Evolutionary conservation across 73 alveolate genomes (phyloP).

Genomic region (Diophrys sp.): DNA sequence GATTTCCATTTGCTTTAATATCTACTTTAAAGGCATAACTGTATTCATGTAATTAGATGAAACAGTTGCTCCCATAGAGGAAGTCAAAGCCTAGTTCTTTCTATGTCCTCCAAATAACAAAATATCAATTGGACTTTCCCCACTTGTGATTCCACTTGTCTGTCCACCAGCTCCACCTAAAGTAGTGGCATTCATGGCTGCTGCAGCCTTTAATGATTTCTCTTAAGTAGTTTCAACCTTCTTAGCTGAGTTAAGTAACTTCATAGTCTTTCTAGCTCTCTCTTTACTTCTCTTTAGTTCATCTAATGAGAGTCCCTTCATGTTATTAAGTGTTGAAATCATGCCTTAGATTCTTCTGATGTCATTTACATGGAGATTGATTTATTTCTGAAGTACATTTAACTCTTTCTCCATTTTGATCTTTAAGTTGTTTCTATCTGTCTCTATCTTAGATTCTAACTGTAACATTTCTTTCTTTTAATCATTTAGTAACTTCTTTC

Average conservation of each 20-base stretch:
- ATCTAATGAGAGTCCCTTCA: constrained; percentile 63
- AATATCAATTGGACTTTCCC: constrained; percentile 31
- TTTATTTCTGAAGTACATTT: constrained; percentile 76
- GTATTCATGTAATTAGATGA: constrained; percentile 14
- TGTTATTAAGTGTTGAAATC: constrained; percentile 59
- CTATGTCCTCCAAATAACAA: constrained; percentile 29
- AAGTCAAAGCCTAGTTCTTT: constrained; percentile 13
- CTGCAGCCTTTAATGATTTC: constrained; percentile 29
- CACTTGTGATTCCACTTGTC: constrained; percentile 14
- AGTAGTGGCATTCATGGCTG: neutral
- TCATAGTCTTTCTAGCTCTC: constrained; percentile 63
- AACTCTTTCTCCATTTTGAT: constrained; percentile 87
- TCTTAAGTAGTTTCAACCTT: constrained; percentile 40
- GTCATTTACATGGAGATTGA: constrained; percentile 90
- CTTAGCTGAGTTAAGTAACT: constrained; percentile 39
- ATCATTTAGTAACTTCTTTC: constrained; percentile 63
- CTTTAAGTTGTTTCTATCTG: constrained; percentile 85
- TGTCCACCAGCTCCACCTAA: constrained; percentile 33
- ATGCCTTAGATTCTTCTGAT: constrained; percentile 85
- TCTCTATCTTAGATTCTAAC: constrained; percentile 80
- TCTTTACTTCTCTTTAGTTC: constrained; percentile 69
- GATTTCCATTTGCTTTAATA: constrained; percentile 27
- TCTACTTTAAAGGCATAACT: constrained; percentile 41
- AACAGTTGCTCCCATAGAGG: constrained; percentile 38
- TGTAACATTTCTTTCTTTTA: constrained; percentile 87